A percentile compares a stretch with the other conserved stretches of the same genome.
Evolutionary conservation across 169 alveolate species (phyloP).

Genomic region (Plasmodium coatneyi): DNA sequence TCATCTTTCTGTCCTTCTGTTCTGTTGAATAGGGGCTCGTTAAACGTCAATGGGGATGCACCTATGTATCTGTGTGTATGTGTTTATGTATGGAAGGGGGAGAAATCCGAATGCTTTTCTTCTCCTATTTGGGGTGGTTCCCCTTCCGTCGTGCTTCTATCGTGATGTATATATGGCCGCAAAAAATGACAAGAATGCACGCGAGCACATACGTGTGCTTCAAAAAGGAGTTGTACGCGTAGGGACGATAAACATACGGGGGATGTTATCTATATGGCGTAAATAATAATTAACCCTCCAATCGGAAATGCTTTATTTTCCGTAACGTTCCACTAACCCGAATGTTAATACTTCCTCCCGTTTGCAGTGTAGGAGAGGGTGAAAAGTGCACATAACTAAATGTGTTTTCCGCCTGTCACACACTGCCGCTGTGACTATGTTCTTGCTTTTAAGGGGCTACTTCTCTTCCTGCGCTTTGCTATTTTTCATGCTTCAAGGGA

Average conservation of each 20-base stretch:
- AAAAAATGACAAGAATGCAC: neutral
- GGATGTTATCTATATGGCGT: neutral
- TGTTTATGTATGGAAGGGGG: neutral
- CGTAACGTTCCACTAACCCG: neutral
- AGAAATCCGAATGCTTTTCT: neutral
- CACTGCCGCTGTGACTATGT: neutral
- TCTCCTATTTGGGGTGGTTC: neutral
- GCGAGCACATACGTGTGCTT: neutral
- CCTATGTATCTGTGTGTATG: neutral
- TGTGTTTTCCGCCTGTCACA: neutral
- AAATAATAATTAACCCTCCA: neutral
- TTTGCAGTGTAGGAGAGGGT: neutral
- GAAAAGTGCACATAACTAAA: neutral
- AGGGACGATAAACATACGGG: neutral
- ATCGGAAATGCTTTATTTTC: neutral
- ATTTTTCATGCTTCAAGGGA: neutral
- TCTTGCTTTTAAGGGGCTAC: neutral
- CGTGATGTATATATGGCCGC: neutral
- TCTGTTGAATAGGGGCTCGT: neutral
- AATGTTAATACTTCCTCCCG: neutral
- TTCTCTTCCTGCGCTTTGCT: neutral
- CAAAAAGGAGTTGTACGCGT: neutral
- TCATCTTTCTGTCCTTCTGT: slow-evolving; percentile 22
- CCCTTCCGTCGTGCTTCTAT: neutral
- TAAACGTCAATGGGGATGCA: neutral